These are phyloP conservation scores for Fomitopsis schrenkii DNA, from an alignment of 1,284 basidiomycete species.

Conservation along the genomic window DNA sequence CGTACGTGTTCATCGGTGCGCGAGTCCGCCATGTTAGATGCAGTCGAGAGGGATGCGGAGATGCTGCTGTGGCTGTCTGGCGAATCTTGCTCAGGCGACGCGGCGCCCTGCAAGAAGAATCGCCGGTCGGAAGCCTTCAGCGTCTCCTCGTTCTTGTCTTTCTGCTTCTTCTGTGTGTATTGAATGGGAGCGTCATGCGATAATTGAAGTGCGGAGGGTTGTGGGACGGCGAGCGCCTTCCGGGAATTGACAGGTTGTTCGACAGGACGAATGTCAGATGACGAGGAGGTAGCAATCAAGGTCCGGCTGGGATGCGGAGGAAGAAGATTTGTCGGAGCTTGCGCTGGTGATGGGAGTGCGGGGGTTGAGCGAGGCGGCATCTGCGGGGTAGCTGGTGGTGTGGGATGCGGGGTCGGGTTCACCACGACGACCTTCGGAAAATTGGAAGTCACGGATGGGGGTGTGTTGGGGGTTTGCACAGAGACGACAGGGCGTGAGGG, in stretches of 20 bases:
- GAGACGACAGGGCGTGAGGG: slow-evolving; percentile 25
- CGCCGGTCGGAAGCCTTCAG: slow-evolving; percentile 34
- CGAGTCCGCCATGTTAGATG: slow-evolving; percentile 6
- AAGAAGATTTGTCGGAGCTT: slow-evolving; percentile 19
- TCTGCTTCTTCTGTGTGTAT: slow-evolving; percentile 4
- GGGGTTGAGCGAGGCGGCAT: slow-evolving; percentile 16
- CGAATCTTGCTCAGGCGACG: slow-evolving; percentile 36
- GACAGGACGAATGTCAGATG: slow-evolving; percentile 2
- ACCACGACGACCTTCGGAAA: slow-evolving; percentile 52
- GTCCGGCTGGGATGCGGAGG: slow-evolving; percentile 21
- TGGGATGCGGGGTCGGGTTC: slow-evolving; percentile 52
- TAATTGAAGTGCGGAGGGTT: not conserved
- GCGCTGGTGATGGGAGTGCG: slow-evolving; percentile 9
- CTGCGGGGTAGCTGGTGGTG: slow-evolving; percentile 49
- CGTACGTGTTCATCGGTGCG: slow-evolving; percentile 23
- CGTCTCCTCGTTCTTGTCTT: slow-evolving; percentile 25
- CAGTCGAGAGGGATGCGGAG: slow-evolving; percentile 15
- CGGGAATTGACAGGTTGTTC: not conserved
- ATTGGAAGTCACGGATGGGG: slow-evolving; percentile 15
- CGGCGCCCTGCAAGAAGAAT: slow-evolving; percentile 39
- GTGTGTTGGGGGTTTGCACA: slow-evolving; percentile 29
- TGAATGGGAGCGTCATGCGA: slow-evolving; percentile 8
- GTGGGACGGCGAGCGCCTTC: not conserved
- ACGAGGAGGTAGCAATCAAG: slow-evolving; percentile 7
- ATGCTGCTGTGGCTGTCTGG: slow-evolving; percentile 20